Base-by-base conservation (phyloP, 169 alveolate species). In the Babesia microti region DNA sequence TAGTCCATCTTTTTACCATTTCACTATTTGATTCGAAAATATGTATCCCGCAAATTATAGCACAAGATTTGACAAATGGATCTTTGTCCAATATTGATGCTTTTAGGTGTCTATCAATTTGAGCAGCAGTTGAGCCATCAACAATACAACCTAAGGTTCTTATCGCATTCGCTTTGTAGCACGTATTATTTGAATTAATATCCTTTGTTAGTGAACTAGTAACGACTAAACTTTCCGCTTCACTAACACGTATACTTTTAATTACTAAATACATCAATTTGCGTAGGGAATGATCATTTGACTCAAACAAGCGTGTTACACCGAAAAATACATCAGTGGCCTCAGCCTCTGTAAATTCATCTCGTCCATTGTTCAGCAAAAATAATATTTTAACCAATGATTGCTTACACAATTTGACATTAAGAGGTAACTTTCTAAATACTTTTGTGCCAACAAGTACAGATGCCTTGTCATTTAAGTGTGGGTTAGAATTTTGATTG, bases 121-220 rank as follows among this genome's bases (percentile, higher is more conserved):
- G 94, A 21, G 92, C 78, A 5, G 95, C 87, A 84, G 88, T 79
- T 0, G 90, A 71, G 11, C 87, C 85, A 54, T 92, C 98, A 29
- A 91, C 83, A 29, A 93, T 89, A 59, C 86, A 86, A 42, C 97
- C 85, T 30, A 95, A 79, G 4, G 92, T 94, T 45, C 98, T 83
- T 45, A 95, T 78, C 29, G 98, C 96, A 57, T 89, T 87, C 7
- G 98, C 98, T 54, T 94, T 78, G 66, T 84, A 91, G 54, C 89
- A 79, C 52, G 85, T 91, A 59, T 90, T 92, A 30, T 81, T 86
- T 37, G 94, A 81, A 47, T 83, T 89, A 80, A 92, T 84, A 71
- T 92, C 98, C 55, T 91, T 92, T 19, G 95, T 89, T 37, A 95
- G 75, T 11, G 96, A 89, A 37, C 93, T 81, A 32, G 96, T 92